Conservation (phyloP, 2,329 filamentous ascomycete genomes). For the Cryphonectria naterciae region DNA sequence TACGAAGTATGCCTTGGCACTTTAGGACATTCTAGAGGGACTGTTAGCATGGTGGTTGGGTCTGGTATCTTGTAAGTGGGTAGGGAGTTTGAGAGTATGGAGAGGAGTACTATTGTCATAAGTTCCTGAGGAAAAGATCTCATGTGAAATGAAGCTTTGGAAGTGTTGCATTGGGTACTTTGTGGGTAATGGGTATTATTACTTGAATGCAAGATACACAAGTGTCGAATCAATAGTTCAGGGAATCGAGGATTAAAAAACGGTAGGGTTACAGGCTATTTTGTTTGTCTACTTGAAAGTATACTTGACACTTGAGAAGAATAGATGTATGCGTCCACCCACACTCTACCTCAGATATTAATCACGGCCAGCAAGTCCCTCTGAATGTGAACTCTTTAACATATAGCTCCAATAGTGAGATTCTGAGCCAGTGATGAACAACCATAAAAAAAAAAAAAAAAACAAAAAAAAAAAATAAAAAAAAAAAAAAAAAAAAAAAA, state of each 20-base stretch:
- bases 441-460: too few relatives aligned
- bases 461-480: neutral
- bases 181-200: neutral
- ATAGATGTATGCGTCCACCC: neutral
- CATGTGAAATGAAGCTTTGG: neutral
- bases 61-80: neutral
- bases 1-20: neutral
- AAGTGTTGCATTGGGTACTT: neutral
- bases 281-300: neutral
- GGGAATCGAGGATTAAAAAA: neutral
- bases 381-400: too few relatives aligned
- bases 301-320: neutral
- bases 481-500: too few relatives aligned
- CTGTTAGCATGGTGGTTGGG: neutral
- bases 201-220: neutral
- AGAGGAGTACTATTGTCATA: neutral
- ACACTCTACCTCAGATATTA: neutral
- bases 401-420: neutral
- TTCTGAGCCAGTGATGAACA: neutral
- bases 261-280: neutral
- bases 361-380: neutral
- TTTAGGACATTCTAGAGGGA: neutral
- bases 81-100: neutral
- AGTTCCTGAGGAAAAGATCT: neutral
- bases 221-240: neutral